Conservation (phyloP, 2,329 filamentous ascomycete species). For the Daldinia sp. region DNA sequence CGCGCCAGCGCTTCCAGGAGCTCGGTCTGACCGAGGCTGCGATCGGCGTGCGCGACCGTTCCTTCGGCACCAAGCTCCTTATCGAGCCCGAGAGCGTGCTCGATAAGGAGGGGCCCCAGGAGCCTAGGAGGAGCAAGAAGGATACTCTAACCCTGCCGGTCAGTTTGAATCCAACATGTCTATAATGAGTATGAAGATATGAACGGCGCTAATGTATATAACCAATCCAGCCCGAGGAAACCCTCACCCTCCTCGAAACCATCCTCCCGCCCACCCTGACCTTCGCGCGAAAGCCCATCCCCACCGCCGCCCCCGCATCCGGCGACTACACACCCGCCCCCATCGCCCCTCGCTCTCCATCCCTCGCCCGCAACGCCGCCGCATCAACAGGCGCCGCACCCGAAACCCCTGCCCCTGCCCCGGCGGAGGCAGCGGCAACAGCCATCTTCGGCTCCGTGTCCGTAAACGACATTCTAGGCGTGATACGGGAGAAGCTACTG, state of each 20-base stretch:
- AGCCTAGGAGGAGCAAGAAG: constrained; percentile 38
- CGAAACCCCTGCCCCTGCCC: constrained; percentile 3
- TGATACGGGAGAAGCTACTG: constrained; percentile 49
- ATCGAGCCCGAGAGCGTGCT: constrained; percentile 24
- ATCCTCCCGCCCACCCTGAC: constrained; percentile 50
- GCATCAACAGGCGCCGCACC: constrained; percentile 24
- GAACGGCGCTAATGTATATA: not conserved
- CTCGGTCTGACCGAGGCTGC: constrained; percentile 45
- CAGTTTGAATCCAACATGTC: constrained; percentile 2
- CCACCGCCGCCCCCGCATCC: constrained; percentile 21
- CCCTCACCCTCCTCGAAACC: constrained; percentile 47
- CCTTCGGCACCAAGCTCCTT: constrained; percentile 40
- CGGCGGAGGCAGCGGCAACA: constrained; percentile 24
- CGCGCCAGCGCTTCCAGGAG: constrained; percentile 44
- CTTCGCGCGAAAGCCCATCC: constrained; percentile 51
- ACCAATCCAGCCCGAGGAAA: constrained; percentile 48
- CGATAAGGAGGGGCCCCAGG: constrained; percentile 2
- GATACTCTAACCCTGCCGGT: constrained; percentile 41
- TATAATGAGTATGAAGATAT: not conserved
- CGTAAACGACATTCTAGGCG: constrained; percentile 47
- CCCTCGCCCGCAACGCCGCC: constrained; percentile 40
- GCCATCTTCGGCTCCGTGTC: constrained; percentile 57
- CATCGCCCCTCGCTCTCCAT: constrained; percentile 40
- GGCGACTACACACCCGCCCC: constrained; percentile 13
- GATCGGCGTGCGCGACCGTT: constrained; percentile 48